Conservation (phyloP, 164 flowering plant genomes). For the Buxus sempervirens region DNA sequence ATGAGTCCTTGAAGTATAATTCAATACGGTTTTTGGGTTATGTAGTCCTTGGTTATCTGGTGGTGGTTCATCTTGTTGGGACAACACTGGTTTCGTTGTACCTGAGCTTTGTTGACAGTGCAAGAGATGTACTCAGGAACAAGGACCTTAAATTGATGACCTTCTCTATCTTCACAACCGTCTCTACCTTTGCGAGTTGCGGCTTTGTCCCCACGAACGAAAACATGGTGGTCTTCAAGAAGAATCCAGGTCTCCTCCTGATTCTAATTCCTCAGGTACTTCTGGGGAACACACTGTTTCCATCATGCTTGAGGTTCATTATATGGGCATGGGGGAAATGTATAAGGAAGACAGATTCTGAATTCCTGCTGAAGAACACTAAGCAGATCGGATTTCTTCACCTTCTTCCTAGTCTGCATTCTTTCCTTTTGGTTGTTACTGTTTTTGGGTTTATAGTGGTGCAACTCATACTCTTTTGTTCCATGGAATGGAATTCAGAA, state of each 20-base stretch:
- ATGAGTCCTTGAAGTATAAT: too few species aligned
- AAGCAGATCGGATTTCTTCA: constrained; percentile 36
- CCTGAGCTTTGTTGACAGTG: too few species aligned
- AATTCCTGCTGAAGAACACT: constrained; percentile 33
- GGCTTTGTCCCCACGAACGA: constrained; percentile 81
- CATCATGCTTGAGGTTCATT: constrained; percentile 35
- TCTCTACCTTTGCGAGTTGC: constrained; percentile 55
- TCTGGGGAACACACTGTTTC: constrained; percentile 64
- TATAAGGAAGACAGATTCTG: constrained; percentile 22
- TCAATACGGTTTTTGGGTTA: too few species aligned
- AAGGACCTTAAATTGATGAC: constrained; percentile 39
- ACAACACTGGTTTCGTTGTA: too few species aligned
- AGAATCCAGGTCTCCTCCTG: constrained; percentile 57
- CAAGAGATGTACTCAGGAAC: constrained; percentile 32
- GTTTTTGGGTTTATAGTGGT: constrained; percentile 40
- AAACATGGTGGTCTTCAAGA: constrained; percentile 65
- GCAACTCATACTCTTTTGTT: constrained; percentile 46
- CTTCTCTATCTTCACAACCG: constrained; percentile 45
- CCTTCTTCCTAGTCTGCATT: constrained; percentile 34
- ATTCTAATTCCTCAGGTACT: constrained; percentile 57
- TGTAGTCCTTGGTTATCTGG: too few species aligned
- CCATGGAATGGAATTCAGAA: constrained; percentile 61
- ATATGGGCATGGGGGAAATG: constrained; percentile 39
- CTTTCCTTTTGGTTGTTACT: constrained; percentile 28
- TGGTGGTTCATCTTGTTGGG: too few species aligned